A percentile compares a stretch with the other conserved stretches of the same genome.
Conservation (phyloP, 2,329 filamentous ascomycete species). For the Lasiodiplodia theobromae region DNA sequence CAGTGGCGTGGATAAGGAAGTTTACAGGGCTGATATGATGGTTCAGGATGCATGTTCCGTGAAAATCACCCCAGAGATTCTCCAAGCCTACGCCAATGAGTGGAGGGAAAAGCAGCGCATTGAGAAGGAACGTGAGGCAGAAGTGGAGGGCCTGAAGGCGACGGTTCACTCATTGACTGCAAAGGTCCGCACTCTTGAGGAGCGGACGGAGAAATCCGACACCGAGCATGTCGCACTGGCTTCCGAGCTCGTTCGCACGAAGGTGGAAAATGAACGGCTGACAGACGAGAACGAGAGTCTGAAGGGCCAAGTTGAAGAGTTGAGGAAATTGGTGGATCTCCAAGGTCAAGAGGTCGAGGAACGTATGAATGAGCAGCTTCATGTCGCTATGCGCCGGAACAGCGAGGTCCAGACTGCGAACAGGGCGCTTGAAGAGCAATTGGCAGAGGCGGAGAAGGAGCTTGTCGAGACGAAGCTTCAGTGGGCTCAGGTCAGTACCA, state of each 20-base stretch:
- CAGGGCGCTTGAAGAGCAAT: constrained; percentile 82
- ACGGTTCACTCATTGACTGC: constrained; percentile 69
- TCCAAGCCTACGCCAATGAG: constrained; percentile 81
- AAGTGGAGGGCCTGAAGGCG: constrained; percentile 72
- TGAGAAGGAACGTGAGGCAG: constrained; percentile 82
- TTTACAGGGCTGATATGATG: constrained; percentile 92
- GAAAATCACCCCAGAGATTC: constrained; percentile 80
- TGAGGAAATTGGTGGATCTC: constrained; percentile 85
- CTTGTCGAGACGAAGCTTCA: constrained; percentile 93
- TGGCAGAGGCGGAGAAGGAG: constrained; percentile 90
- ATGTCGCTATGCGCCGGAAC: constrained; percentile 90
- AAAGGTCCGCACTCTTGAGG: constrained; percentile 84
- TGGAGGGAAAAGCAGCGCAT: constrained; percentile 90
- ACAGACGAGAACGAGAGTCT: constrained; percentile 89
- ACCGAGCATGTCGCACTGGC: constrained; percentile 89
- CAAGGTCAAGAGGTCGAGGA: constrained; percentile 89
- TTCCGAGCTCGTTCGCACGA: constrained; percentile 87
- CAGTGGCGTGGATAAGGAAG: constrained; percentile 88
- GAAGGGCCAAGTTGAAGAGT: constrained; percentile 81
- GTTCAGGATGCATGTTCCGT: constrained; percentile 91
- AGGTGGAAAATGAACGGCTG: constrained; percentile 91
- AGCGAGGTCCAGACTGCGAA: constrained; percentile 95
- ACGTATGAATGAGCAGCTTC: constrained; percentile 82
- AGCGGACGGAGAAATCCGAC: constrained; percentile 86
- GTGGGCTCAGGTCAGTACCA: constrained; percentile 82